Conservation (phyloP, 495 filamentous ascomycete genomes). For the Penicillium coffeae region DNA sequence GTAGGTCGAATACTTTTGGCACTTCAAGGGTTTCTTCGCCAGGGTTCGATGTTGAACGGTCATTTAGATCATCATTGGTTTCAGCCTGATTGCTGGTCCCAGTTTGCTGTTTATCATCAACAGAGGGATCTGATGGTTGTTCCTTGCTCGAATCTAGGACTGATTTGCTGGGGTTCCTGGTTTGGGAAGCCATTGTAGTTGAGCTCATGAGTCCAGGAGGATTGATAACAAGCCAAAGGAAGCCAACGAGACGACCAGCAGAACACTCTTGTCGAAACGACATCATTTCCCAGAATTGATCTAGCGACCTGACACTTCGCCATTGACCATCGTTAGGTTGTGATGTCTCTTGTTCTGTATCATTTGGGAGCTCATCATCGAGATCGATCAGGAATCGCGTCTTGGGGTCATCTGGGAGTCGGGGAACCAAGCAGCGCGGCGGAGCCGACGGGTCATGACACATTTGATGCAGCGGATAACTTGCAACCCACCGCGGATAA, state of each 20-base stretch:
- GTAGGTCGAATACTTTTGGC: constrained; percentile 31
- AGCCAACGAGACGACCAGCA: constrained; percentile 83
- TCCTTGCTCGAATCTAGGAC: constrained; percentile 6
- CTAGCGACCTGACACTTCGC: constrained; percentile 75
- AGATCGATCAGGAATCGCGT: constrained; percentile 85
- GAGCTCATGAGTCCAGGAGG: constrained; percentile 42
- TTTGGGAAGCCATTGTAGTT: constrained; percentile 35
- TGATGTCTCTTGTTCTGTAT: constrained; percentile 20
- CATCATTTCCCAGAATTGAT: constrained; percentile 99
- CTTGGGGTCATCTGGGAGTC: constrained; percentile 95
- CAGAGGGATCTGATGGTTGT: constrained; percentile 1
- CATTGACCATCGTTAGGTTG: constrained; percentile 58
- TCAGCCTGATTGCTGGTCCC: not conserved
- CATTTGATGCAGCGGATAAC: constrained; percentile 64
- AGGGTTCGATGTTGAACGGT: not conserved
- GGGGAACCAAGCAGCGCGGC: constrained; percentile 81
- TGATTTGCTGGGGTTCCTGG: constrained; percentile 5
- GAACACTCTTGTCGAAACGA: constrained; percentile 94
- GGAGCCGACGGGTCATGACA: constrained; percentile 55
- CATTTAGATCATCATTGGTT: not conserved
- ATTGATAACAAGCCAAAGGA: constrained; percentile 85
- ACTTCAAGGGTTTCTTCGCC: constrained; percentile 2
- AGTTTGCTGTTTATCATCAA: not conserved
- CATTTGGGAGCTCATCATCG: constrained; percentile 67
- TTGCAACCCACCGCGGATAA: constrained; percentile 47